Conservation (phyloP, 768 basidiomycete genomes). For the Mycena sanguinolenta region DNA sequence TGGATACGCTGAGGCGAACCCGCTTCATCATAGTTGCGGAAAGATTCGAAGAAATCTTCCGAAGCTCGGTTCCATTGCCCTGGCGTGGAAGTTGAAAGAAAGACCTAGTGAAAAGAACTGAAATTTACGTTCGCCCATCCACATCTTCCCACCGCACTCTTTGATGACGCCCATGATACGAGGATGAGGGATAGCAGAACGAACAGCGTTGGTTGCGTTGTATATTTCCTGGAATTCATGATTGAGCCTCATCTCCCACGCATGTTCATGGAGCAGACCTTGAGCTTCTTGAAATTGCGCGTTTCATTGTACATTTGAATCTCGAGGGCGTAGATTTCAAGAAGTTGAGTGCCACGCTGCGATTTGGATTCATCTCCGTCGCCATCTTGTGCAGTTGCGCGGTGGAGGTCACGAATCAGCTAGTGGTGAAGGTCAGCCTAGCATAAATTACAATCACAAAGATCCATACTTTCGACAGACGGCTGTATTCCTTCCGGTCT, state of each 20-base stretch:
- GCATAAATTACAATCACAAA: conserved; percentile 1
- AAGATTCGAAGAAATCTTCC: conserved; percentile 99
- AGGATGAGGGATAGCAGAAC: conserved; percentile 97
- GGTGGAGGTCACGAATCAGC: conserved; percentile 85
- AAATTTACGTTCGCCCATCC: conserved; percentile 90
- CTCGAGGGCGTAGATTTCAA: conserved; percentile 98
- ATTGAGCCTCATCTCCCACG: background rate
- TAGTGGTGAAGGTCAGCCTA: conserved; percentile 44
- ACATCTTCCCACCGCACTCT: conserved; percentile 99
- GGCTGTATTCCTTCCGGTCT: conserved; percentile 90
- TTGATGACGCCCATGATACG: conserved; percentile 99
- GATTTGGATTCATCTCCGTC: conserved; percentile 81
- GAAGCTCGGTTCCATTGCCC: conserved; percentile 96
- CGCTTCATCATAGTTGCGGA: conserved; percentile 98
- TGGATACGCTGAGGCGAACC: conserved; percentile 97
- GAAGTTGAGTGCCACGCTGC: conserved; percentile 92
- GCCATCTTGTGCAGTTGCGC: conserved; percentile 68
- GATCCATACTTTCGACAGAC: conserved; percentile 80
- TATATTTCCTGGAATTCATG: conserved; percentile 84
- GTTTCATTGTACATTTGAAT: conserved; percentile 99
- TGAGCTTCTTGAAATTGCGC: conserved; percentile 95
- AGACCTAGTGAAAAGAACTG: too few relatives aligned
- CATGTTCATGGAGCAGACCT: conserved; percentile 55
- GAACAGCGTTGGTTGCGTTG: conserved; percentile 92
- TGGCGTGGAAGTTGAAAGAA: too few relatives aligned